Percentiles rank a stretch among this genome's conserved stretches.
Evolutionary conservation across 2,329 filamentous ascomycete genomes (phyloP).

Genomic region (Beauveria australis): DNA sequence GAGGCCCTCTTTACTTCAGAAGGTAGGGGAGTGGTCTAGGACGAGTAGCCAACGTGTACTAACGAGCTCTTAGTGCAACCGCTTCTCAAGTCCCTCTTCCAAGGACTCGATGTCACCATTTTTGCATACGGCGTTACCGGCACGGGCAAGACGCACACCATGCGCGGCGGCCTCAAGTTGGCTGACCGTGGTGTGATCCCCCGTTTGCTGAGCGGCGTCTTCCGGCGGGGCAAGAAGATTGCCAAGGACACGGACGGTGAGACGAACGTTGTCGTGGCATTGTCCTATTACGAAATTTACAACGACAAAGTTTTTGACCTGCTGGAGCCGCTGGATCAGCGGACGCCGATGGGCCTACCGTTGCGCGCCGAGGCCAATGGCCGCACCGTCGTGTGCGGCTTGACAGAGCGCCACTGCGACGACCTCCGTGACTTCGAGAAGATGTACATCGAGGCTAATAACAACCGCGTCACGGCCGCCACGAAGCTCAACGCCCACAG

Average conservation of each 20-base stretch:
- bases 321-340: slow-evolving; percentile 80
- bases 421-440: slow-evolving; percentile 85
- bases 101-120: slow-evolving; percentile 78
- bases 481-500: slow-evolving; percentile 92
- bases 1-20: slow-evolving; percentile 84
- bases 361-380: slow-evolving; percentile 79
- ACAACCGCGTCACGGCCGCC: slow-evolving; percentile 78
- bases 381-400: slow-evolving; percentile 77
- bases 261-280: slow-evolving; percentile 62
- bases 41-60: neutral
- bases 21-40: slow-evolving; percentile 45
- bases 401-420: slow-evolving; percentile 74
- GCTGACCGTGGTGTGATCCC: slow-evolving; percentile 85
- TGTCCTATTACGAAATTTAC: slow-evolving; percentile 96
- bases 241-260: slow-evolving; percentile 66
- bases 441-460: slow-evolving; percentile 86
- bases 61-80: slow-evolving; percentile 57
- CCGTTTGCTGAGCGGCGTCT: slow-evolving; percentile 74
- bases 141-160: slow-evolving; percentile 92
- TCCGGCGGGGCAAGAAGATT: slow-evolving; percentile 76
- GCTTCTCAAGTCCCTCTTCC: slow-evolving; percentile 85
- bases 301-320: slow-evolving; percentile 93
- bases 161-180: slow-evolving; percentile 82
- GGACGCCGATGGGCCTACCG: slow-evolving; percentile 70
- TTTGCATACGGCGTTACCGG: slow-evolving; percentile 93